Conservation (phyloP, 106 monocot genomes). For the Triglochin maritima region DNA sequence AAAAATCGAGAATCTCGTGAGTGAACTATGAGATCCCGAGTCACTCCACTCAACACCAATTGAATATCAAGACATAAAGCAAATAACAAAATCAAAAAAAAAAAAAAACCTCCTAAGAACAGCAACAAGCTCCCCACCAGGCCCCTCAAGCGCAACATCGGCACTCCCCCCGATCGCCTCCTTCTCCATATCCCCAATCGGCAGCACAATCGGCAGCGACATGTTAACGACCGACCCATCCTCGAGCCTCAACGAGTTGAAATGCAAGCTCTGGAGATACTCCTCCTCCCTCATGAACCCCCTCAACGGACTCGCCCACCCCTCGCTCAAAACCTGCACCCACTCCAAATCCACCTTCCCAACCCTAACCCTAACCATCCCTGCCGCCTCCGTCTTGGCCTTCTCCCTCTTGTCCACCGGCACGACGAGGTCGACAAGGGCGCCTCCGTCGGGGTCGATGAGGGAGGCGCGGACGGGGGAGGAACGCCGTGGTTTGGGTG, state of each 20-base stretch:
- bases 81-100: not conserved
- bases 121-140: slow-evolving; percentile 46
- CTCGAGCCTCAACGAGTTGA: slow-evolving; percentile 53
- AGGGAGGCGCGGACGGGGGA: slow-evolving; percentile 24
- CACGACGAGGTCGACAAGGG: slow-evolving; percentile 57
- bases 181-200: slow-evolving; percentile 51
- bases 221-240: slow-evolving; percentile 84
- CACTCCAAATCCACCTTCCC: slow-evolving; percentile 66
- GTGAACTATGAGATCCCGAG: too few relatives aligned
- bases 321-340: slow-evolving; percentile 86
- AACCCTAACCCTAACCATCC: slow-evolving; percentile 40
- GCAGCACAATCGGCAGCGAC: slow-evolving; percentile 94
- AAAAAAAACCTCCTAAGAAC: slow-evolving; percentile 51
- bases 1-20: too few relatives aligned
- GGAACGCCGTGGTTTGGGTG: not conserved
- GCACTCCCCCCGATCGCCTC: slow-evolving; percentile 30
- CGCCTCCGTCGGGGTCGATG: slow-evolving; percentile 92
- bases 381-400: slow-evolving; percentile 39
- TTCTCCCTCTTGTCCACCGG: slow-evolving; percentile 27
- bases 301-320: slow-evolving; percentile 93
- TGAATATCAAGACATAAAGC: too few relatives aligned
- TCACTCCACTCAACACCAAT: too few relatives aligned
- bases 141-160: slow-evolving; percentile 58
- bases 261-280: slow-evolving; percentile 90
- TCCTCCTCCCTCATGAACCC: slow-evolving; percentile 96